Evolutionary conservation across 139 green algal genomes (phyloP).

Genomic region (Coelastrella sp.): DNA sequence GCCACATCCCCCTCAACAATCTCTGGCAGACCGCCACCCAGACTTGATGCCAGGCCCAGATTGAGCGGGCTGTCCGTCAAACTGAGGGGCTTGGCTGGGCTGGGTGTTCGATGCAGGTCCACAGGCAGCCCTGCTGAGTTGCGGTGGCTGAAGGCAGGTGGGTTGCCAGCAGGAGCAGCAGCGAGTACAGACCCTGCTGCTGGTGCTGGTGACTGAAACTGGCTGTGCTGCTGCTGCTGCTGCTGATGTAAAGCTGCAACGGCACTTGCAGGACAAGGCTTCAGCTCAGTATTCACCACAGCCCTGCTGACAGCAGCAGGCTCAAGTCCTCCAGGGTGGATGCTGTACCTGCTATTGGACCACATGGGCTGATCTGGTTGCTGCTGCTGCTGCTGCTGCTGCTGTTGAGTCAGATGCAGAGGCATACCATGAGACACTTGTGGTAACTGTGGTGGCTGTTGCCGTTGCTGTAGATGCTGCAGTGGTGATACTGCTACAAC

Average conservation of each 20-base stretch:
- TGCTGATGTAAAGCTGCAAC: background rate
- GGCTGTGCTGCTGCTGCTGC: background rate
- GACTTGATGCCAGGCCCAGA: background rate
- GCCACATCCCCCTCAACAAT: background rate
- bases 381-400: constrained; percentile 8
- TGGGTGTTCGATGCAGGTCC: background rate
- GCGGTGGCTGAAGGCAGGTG: background rate
- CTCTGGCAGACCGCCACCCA: background rate
- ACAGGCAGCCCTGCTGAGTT: background rate
- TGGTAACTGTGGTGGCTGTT: too few species aligned
- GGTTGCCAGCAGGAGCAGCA: too few species aligned
- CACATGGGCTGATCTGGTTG: background rate
- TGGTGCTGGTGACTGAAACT: background rate
- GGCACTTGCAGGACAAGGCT: background rate
- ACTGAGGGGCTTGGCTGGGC: background rate
- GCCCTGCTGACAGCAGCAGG: background rate
- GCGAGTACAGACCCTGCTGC: background rate
- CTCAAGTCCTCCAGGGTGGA: background rate
- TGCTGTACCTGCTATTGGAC: background rate
- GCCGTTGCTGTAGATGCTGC: too few species aligned
- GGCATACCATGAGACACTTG: too few species aligned
- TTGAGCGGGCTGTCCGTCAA: background rate
- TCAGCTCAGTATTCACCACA: background rate
- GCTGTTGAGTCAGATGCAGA: too few species aligned
- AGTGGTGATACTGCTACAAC: too few species aligned